Percentiles rank a stretch among this genome's conserved stretches.
Conservation (phyloP, 2,329 filamentous ascomycete genomes). For the Septoria petroselini region DNA sequence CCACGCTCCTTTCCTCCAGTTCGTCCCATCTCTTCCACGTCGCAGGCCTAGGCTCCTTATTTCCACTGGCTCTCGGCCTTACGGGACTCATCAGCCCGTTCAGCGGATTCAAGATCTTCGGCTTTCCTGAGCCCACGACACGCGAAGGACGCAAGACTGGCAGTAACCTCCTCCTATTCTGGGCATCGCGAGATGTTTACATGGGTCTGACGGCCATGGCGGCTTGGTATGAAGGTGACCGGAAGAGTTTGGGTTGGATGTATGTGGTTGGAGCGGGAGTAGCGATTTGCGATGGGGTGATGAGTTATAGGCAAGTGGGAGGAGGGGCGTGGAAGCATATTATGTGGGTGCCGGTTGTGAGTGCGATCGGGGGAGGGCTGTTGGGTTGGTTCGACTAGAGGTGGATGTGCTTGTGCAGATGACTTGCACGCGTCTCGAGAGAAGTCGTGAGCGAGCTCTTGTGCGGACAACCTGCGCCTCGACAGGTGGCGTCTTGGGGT, state of each 20-base stretch:
- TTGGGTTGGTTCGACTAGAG: slow-evolving; percentile 19
- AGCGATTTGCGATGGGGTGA: slow-evolving; percentile 12
- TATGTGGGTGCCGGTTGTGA: slow-evolving; percentile 11
- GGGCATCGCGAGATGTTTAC: slow-evolving; percentile 9
- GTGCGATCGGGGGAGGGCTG: slow-evolving; percentile 3
- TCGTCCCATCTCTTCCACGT: slow-evolving; percentile 8
- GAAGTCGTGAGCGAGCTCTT: too few species aligned
- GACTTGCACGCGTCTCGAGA: too few species aligned
- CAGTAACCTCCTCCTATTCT: slow-evolving; percentile 13
- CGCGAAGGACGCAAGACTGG: slow-evolving; percentile 1
- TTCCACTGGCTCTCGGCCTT: slow-evolving; percentile 14
- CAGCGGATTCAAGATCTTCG: slow-evolving; percentile 10
- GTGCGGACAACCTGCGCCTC: too few species aligned
- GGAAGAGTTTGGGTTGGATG: slow-evolving; percentile 3
- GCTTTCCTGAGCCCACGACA: background rate
- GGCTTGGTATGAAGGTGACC: slow-evolving; percentile 3
- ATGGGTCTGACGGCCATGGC: slow-evolving; percentile 9
- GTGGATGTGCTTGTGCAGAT: too few species aligned
- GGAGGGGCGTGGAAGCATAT: slow-evolving; percentile 15
- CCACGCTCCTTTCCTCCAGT: slow-evolving; percentile 9
- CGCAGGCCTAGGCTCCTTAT: slow-evolving; percentile 10
- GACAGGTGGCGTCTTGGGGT: too few species aligned
- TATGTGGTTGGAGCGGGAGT: slow-evolving; percentile 4
- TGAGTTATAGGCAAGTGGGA: slow-evolving; percentile 9
- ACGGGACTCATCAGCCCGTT: slow-evolving; percentile 6